Evolutionary conservation across 2,329 filamentous ascomycete genomes (phyloP), one percentile per base, ranked within the genome.

Genomic region (Aspergillus sojae): DNA sequence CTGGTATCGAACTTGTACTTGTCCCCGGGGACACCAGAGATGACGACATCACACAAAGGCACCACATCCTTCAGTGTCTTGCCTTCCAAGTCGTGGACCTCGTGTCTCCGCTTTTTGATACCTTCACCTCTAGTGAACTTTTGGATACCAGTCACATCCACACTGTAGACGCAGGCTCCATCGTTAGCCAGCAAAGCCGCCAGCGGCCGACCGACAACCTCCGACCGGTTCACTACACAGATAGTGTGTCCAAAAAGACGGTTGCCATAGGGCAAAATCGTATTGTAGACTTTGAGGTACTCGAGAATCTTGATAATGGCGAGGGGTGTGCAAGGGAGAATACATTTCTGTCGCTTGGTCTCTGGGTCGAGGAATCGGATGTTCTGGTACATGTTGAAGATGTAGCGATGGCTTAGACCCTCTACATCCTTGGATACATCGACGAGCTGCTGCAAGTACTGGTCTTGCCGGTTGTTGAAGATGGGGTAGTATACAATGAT

Each of bases 371-470:
- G 85, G 83, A 94, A 98, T 68, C 95, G 92, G 72, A 96, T 88
- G 82, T 99, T 99, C 84, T 97, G 92, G 82, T 98, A 99, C 94
- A 99, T 97, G 86, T 99, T 99, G 87, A 94, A 94, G 75, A 98
- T 91, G 81, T 98, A 94, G 75, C 89, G 90, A 80, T 97, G 94
- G 71, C 91, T 93, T 63, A 99, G 88, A 41, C 95, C 95, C 80
- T 99, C 95, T 69, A 99, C 94, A 74, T 99, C 95, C 80, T 99
- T 98, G 78, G 86, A 82, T 50, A 97, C 86, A 62, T 92, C 89
- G 62, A 97, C 93, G 3, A 96, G 92, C 81, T 97, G 94, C 81
- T 98, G 94, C 69, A 99, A 88, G 79, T 98, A 98, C 78, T 92
- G 91, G 80, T 99, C 95, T 79, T 97, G 93, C 32, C 88, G 86